A percentile compares a stretch with the other conserved stretches of the same genome.
Conservation (phyloP, 139 green algal species). For the Tetradesmus lagerheimii region DNA sequence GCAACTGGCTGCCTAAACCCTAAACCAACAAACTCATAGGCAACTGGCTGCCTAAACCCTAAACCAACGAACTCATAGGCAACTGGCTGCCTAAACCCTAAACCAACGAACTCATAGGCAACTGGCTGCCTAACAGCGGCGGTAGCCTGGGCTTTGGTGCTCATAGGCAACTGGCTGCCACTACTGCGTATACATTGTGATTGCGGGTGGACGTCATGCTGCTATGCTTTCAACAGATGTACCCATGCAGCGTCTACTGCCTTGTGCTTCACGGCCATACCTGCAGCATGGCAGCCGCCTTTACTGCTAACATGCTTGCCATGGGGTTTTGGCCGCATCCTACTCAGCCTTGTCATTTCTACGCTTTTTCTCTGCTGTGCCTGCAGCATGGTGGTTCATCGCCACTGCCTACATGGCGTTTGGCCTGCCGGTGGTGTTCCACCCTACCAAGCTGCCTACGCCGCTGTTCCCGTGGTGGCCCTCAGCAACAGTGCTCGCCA, state of each 20-base stretch:
- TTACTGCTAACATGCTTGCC: too few species aligned
- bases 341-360: not conserved
- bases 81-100: not conserved
- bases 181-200: too few species aligned
- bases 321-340: too few species aligned
- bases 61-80: not conserved
- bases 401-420: conserved; percentile 25
- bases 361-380: not conserved
- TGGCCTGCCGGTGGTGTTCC: conserved; percentile 34
- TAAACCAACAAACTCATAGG: not conserved
- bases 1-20: not conserved
- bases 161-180: too few species aligned
- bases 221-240: too few species aligned
- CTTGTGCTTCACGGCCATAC: too few species aligned
- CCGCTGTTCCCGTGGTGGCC: conserved; percentile 44
- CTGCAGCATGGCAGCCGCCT: too few species aligned
- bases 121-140: too few species aligned
- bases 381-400: conserved; percentile 34
- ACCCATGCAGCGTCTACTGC: too few species aligned
- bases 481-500: conserved; percentile 29
- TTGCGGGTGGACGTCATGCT: too few species aligned
- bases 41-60: not conserved
- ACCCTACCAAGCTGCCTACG: conserved; percentile 11
- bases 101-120: too few species aligned
- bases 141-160: too few species aligned